A percentile compares a stretch with the other conserved stretches of the same genome.
These are phyloP conservation scores for Dothideomycetes sp. DNA, from an alignment of 2,329 filamentous ascomycete genomes.

Conservation along the genomic window DNA sequence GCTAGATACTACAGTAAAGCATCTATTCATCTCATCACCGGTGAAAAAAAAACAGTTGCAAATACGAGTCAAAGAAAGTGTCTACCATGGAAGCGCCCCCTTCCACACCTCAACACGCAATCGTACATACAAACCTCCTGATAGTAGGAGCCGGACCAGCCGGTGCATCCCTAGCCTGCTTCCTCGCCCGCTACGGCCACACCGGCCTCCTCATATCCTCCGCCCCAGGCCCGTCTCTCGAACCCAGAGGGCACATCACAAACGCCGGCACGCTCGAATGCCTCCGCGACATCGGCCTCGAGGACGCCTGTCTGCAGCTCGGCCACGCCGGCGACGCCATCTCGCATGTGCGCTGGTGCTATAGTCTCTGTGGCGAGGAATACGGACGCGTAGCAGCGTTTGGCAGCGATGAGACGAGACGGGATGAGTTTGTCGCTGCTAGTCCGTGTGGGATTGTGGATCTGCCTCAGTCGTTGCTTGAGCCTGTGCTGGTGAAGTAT, in stretches of 20 bases:
- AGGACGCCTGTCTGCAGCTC: constrained; percentile 22
- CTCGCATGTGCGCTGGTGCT: constrained; percentile 32
- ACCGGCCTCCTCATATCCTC: constrained; percentile 44
- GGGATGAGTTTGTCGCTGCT: constrained; percentile 29
- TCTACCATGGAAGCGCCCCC: too few species aligned
- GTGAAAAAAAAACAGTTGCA: too few species aligned
- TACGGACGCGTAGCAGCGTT: constrained; percentile 31
- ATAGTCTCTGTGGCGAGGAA: constrained; percentile 33
- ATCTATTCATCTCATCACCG: too few species aligned
- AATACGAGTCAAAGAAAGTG: too few species aligned
- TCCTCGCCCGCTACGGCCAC: constrained; percentile 15
- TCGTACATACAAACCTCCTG: too few species aligned
- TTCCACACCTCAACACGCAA: too few species aligned
- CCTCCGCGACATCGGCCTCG: constrained; percentile 33
- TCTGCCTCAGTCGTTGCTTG: constrained; percentile 32
- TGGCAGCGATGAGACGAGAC: constrained; percentile 29
- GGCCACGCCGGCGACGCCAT: constrained; percentile 25
- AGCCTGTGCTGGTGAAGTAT: constrained; percentile 30
- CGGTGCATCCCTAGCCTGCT: neutral
- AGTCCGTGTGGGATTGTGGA: constrained; percentile 32
- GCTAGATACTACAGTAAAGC: too few species aligned
- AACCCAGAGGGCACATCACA: constrained; percentile 50
- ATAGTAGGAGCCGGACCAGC: neutral
- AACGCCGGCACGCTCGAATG: constrained; percentile 44
- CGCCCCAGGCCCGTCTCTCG: constrained; percentile 41